Percentiles rank a stretch among this genome's conserved stretches.
phyloP scores from a whole-genome alignment of 371 early-diverging fungal genomes.

The Apophysomyces variabilis region DNA sequence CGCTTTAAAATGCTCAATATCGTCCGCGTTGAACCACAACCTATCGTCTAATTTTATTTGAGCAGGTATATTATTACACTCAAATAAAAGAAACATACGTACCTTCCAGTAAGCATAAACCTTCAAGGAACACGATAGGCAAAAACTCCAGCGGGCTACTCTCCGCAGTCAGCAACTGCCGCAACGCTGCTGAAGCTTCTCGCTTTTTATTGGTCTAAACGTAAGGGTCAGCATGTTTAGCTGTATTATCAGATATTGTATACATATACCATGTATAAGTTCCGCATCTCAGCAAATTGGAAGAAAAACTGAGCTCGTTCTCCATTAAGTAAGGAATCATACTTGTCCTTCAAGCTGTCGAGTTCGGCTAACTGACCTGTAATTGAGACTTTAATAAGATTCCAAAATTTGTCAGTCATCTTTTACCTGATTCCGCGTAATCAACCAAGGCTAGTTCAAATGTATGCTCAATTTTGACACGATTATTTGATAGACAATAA shows the following conservation, averaged over 20 bases:
- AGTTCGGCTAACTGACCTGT: background rate
- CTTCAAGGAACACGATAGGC: background rate
- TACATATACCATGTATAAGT: background rate
- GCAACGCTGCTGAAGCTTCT: background rate
- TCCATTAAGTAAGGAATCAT: background rate
- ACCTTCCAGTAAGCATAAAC: conserved; percentile 7
- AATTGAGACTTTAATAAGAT: background rate
- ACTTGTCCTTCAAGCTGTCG: background rate
- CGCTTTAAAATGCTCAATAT: background rate
- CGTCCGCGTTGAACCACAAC: background rate
- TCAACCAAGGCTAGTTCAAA: background rate
- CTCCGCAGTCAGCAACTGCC: background rate
- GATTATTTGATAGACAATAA: conserved; percentile 1
- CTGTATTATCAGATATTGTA: background rate
- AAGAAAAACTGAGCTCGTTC: conserved; percentile 4
- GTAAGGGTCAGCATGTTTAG: background rate
- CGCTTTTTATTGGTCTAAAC: background rate
- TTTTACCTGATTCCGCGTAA: background rate
- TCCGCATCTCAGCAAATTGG: background rate
- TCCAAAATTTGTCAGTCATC: background rate
- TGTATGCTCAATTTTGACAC: background rate
- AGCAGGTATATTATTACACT: background rate
- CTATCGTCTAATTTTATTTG: background rate
- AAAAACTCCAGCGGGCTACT: background rate
- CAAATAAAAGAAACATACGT: background rate